Percentiles rank a stretch among this genome's conserved stretches.
Conservation (phyloP, 2,329 filamentous ascomycete species). For the Ophiostoma ulmi region DNA sequence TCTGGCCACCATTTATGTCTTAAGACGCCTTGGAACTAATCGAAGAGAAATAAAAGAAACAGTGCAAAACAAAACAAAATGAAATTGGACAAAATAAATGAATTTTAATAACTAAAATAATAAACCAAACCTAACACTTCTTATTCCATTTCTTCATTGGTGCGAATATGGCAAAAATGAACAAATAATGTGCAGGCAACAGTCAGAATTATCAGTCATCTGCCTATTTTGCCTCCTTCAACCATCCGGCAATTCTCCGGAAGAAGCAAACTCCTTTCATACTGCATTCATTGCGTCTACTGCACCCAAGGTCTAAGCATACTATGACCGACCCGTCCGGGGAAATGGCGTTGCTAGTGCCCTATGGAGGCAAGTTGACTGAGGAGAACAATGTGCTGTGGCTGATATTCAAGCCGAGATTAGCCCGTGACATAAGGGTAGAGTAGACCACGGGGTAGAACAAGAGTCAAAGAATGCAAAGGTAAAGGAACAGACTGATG, state of each 20-base stretch:
- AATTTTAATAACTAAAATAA: background rate
- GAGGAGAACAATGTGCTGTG: background rate
- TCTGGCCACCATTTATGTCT: too few species aligned
- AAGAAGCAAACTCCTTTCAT: too few species aligned
- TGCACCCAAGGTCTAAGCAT: background rate
- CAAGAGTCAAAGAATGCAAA: background rate
- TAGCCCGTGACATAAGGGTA: background rate
- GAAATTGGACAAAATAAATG: background rate
- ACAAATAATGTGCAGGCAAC: background rate
- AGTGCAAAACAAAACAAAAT: too few species aligned
- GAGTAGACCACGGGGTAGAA: too few species aligned
- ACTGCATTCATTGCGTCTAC: background rate
- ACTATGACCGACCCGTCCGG: background rate
- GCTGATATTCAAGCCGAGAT: constrained; percentile 7
- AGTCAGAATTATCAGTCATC: background rate
- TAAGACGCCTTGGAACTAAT: too few species aligned
- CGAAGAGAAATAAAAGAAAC: too few species aligned
- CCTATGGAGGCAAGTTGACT: background rate
- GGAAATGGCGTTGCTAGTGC: constrained; percentile 4
- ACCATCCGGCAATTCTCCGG: too few species aligned
- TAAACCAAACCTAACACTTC: background rate
- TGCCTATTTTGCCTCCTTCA: background rate
- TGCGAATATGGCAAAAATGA: background rate
- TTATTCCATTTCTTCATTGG: background rate
- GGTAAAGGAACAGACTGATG: background rate